Evolutionary conservation across 192 early-diverging fungal genomes (phyloP).

Genomic region (Gamsiella multidivaricata): DNA sequence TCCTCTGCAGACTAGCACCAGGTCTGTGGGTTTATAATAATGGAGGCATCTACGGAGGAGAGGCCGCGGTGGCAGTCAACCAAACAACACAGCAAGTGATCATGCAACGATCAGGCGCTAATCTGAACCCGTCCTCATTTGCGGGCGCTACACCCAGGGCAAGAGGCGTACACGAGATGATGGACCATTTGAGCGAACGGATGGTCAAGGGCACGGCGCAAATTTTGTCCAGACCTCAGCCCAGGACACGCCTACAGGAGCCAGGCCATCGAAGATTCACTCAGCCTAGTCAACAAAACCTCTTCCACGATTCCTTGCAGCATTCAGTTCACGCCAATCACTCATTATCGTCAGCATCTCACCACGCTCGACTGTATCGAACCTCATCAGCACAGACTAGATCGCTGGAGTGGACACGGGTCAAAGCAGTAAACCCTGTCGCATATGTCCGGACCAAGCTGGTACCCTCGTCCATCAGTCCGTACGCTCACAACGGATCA

Average conservation of each 20-base stretch:
- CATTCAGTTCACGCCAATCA: background rate
- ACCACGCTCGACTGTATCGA: slow-evolving; percentile 7
- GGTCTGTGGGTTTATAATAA: slow-evolving; percentile 51
- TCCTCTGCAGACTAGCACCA: slow-evolving; percentile 42
- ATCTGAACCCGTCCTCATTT: slow-evolving; percentile 7
- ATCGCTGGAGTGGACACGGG: background rate
- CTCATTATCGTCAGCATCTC: background rate
- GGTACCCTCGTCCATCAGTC: slow-evolving; percentile 18
- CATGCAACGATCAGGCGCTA: slow-evolving; percentile 35
- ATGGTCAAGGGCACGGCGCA: slow-evolving; percentile 39
- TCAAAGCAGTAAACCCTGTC: slow-evolving; percentile 1
- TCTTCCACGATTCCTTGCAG: background rate
- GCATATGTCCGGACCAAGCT: slow-evolving; percentile 7
- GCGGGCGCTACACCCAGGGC: background rate
- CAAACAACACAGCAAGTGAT: slow-evolving; percentile 51
- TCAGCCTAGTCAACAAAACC: background rate
- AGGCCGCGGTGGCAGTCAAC: slow-evolving; percentile 48
- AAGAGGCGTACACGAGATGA: slow-evolving; percentile 25
- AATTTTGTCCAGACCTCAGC: slow-evolving; percentile 33
- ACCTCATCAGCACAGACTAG: background rate
- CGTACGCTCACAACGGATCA: background rate
- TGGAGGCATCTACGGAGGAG: slow-evolving; percentile 42
- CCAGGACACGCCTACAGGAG: slow-evolving; percentile 15
- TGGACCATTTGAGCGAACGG: slow-evolving; percentile 20
- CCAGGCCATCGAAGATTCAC: slow-evolving; percentile 12